A percentile compares a stretch with the other conserved stretches of the same genome.
phyloP scores from a whole-genome alignment of 1,284 basidiomycete genomes.

The Cutaneotrichosporon cyanovorans region DNA sequence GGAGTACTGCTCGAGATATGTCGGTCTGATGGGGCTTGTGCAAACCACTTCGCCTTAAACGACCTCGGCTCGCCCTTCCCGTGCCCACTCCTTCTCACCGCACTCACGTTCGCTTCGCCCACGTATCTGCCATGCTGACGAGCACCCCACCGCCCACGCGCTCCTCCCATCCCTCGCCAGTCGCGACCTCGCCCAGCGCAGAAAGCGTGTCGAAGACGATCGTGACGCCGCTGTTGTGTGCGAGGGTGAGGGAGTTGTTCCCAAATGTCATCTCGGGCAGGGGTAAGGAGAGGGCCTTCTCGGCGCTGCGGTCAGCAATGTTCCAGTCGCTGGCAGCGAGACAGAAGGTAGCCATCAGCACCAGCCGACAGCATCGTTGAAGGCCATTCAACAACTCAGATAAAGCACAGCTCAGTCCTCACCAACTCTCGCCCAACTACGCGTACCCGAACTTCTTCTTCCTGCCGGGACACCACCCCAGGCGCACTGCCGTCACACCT shows the following conservation, averaged over 20 bases:
- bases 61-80: neutral
- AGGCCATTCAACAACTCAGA: no score
- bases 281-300: conserved; percentile 65
- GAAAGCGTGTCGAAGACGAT: conserved; percentile 63
- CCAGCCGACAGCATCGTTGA: neutral
- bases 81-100: no score
- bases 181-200: conserved; percentile 67
- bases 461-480: neutral
- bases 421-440: no score
- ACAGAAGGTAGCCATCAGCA: no score
- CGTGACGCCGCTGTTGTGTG: conserved; percentile 50
- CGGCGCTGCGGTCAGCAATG: conserved; percentile 51
- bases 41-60: no score
- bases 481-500: neutral
- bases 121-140: conserved; percentile 88
- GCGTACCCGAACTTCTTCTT: no score
- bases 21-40: no score
- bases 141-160: conserved; percentile 81
- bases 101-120: conserved; percentile 66
- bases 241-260: conserved; percentile 64
- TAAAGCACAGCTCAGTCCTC: no score
- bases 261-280: conserved; percentile 98
- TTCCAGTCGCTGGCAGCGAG: no score
- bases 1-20: no score
- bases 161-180: conserved; percentile 58